Conservation (phyloP, 2,329 filamentous ascomycete species). For the Sclerotinia spermophila region DNA sequence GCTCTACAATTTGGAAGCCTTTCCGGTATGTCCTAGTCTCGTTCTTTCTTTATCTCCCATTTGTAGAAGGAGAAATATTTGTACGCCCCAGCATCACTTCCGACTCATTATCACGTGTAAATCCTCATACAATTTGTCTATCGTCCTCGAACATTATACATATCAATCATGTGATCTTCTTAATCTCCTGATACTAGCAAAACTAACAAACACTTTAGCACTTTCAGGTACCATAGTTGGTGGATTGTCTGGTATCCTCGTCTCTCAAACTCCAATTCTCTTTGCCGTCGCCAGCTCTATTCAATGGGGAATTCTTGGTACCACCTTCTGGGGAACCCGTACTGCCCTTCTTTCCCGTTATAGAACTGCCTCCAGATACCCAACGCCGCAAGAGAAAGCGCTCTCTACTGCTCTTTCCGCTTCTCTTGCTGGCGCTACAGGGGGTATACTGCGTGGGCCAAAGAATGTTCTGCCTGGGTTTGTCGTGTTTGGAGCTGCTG, state of each 20-base stretch:
- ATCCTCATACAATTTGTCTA: not conserved
- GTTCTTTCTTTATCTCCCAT: constrained; percentile 1
- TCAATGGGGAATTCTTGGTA: constrained; percentile 78
- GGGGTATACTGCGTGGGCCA: constrained; percentile 55
- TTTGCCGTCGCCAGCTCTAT: constrained; percentile 70
- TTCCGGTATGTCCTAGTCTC: constrained; percentile 46
- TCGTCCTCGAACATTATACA: not conserved
- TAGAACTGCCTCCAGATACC: constrained; percentile 17
- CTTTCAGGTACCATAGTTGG: constrained; percentile 59
- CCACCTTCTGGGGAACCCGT: constrained; percentile 63
- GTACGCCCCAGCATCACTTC: not conserved
- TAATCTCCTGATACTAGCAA: not conserved
- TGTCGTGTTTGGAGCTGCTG: constrained; percentile 56
- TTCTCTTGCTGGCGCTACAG: constrained; percentile 64
- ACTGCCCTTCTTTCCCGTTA: constrained; percentile 48
- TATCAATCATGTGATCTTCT: not conserved
- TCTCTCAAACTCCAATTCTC: constrained; percentile 62
- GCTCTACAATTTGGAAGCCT: constrained; percentile 58
- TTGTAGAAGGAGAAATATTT: not conserved
- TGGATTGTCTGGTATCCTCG: constrained; percentile 67
- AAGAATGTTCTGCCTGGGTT: constrained; percentile 52
- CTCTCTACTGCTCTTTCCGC: constrained; percentile 69
- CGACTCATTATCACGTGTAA: not conserved
- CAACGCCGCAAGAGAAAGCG: constrained; percentile 57
- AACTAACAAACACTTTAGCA: not conserved